Evolutionary conservation across 805 yeast species (phyloP).

Genomic region (Scheffersomyces coipomensis): DNA sequence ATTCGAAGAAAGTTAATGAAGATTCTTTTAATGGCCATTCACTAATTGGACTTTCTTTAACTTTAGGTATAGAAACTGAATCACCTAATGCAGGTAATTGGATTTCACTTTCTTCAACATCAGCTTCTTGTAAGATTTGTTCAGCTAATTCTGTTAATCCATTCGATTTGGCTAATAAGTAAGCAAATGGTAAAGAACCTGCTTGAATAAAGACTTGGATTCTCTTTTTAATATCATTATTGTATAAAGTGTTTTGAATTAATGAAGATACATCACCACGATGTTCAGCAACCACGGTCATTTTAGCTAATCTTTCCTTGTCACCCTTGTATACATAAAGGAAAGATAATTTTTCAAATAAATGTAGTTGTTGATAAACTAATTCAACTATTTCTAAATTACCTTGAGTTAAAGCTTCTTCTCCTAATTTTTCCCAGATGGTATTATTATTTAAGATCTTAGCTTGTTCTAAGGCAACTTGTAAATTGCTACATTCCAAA

Average conservation of each 20-base stretch:
- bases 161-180: slow-evolving; percentile 84
- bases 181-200: slow-evolving; percentile 87
- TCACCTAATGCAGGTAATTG: slow-evolving; percentile 56
- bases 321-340: slow-evolving; percentile 86
- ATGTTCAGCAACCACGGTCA: slow-evolving; percentile 87
- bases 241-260: slow-evolving; percentile 78
- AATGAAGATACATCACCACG: slow-evolving; percentile 79
- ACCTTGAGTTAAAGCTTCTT: slow-evolving; percentile 89
- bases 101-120: slow-evolving; percentile 59
- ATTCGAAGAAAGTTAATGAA: slow-evolving; percentile 78
- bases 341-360: slow-evolving; percentile 87
- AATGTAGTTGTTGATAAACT: slow-evolving; percentile 82
- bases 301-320: slow-evolving; percentile 65
- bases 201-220: slow-evolving; percentile 70
- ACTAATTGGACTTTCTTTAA: slow-evolving; percentile 42
- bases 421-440: slow-evolving; percentile 80
- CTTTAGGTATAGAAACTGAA: slow-evolving; percentile 44
- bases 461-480: slow-evolving; percentile 88
- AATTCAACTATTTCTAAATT: slow-evolving; percentile 81
- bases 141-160: slow-evolving; percentile 78
- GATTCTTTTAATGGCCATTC: slow-evolving; percentile 86
- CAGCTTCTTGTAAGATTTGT: slow-evolving; percentile 68
- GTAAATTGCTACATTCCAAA: slow-evolving; percentile 85
- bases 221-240: slow-evolving; percentile 72
- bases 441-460: slow-evolving; percentile 62